These are phyloP conservation scores for Iberis pinnata DNA, from an alignment of 345 rosid species.

Conservation along the genomic window DNA sequence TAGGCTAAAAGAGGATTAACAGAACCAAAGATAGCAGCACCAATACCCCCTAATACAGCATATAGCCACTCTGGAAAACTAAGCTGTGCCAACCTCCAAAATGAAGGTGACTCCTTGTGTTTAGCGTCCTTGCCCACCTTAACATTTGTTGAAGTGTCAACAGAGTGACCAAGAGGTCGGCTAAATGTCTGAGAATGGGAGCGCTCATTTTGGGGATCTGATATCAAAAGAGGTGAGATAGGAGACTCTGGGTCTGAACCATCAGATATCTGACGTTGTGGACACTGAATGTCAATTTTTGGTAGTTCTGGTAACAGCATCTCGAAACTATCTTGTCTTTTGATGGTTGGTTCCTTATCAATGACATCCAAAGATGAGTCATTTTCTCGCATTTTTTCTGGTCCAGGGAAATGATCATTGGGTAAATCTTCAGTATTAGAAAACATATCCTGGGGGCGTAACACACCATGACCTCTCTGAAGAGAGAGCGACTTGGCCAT, in stretches of 20 bases:
- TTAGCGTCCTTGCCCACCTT: constrained; percentile 46
- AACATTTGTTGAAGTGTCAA: constrained; percentile 47
- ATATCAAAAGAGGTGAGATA: constrained; percentile 91
- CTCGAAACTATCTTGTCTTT: constrained; percentile 98
- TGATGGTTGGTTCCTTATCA: constrained; percentile 83
- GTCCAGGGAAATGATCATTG: constrained; percentile 57
- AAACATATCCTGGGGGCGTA: constrained; percentile 49
- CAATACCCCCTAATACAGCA: constrained; percentile 94
- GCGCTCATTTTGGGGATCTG: constrained; percentile 97
- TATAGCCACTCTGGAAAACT: constrained; percentile 98
- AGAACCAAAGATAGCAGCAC: constrained; percentile 98
- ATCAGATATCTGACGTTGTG: constrained; percentile 57
- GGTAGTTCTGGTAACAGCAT: constrained; percentile 89
- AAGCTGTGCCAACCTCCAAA: constrained; percentile 90
- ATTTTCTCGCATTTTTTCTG: constrained; percentile 74
- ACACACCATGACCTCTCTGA: constrained; percentile 62
- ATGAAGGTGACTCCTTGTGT: constrained; percentile 62
- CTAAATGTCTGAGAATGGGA: constrained; percentile 99
- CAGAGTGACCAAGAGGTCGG: constrained; percentile 77
- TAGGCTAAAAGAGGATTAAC: constrained; percentile 97
- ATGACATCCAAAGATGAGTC: constrained; percentile 50
- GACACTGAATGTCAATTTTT: constrained; percentile 76
- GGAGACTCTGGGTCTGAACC: constrained; percentile 99
- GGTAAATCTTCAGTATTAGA: constrained; percentile 66
- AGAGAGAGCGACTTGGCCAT: constrained; percentile 90